A percentile compares a stretch with the other conserved stretches of the same genome.
Conservation (phyloP, 2,329 filamentous ascomycete species). For the Fusarium sp. region DNA sequence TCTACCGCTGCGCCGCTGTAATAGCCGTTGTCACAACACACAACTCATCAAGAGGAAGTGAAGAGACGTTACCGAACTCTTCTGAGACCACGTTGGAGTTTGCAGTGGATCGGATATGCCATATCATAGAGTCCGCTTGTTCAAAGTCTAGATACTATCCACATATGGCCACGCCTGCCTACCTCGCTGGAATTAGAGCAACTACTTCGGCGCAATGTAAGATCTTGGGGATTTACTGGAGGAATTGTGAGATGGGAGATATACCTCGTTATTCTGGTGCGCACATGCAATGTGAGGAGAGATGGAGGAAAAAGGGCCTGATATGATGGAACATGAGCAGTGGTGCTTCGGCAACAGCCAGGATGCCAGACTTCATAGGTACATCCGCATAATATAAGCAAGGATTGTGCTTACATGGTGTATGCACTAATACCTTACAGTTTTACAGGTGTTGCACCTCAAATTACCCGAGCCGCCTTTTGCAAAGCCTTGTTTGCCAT, state of each 20-base stretch:
- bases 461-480: no score
- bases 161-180: constrained; percentile 55
- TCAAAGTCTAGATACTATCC: constrained; percentile 54
- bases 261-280: constrained; percentile 53
- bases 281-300: constrained; percentile 50
- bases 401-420: no score
- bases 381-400: no score
- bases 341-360: no score
- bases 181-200: constrained; percentile 54
- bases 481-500: no score
- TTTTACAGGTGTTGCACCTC: no score
- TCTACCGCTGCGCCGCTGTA: constrained; percentile 53
- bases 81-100: constrained; percentile 41
- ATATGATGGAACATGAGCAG: not conserved
- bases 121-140: constrained; percentile 49
- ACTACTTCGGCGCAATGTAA: constrained; percentile 51
- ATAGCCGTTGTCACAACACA: constrained; percentile 48
- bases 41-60: not conserved
- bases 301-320: constrained; percentile 49
- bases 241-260: constrained; percentile 52
- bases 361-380: fast-evolving
- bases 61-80: not conserved
- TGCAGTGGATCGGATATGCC: constrained; percentile 53
- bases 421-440: no score
- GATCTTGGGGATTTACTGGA: constrained; percentile 54